Conservation (phyloP, 352 stramenopile species). For the Phytophthora capsici region DNA sequence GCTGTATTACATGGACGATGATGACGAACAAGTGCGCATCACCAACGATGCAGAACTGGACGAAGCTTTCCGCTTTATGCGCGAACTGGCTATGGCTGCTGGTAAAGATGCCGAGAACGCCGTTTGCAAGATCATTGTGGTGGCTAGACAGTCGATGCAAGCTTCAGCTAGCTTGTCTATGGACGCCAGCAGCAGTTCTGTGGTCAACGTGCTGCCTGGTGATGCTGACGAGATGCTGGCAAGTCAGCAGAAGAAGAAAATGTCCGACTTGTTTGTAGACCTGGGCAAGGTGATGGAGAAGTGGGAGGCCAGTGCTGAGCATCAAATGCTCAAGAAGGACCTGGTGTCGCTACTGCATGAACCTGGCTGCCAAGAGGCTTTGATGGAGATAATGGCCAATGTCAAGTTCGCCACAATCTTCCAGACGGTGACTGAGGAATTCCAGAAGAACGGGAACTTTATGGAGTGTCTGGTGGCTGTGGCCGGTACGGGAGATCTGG, state of each 20-base stretch:
- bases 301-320: slow-evolving; percentile 62
- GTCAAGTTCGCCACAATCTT: slow-evolving; percentile 71
- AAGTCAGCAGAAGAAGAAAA: slow-evolving; percentile 67
- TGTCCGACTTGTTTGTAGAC: slow-evolving; percentile 77
- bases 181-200: slow-evolving; percentile 33
- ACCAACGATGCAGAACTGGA: slow-evolving; percentile 83
- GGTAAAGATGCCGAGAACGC: slow-evolving; percentile 48
- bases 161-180: slow-evolving; percentile 15
- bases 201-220: slow-evolving; percentile 27
- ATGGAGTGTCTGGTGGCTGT: slow-evolving; percentile 60
- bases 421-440: slow-evolving; percentile 66
- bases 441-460: slow-evolving; percentile 63
- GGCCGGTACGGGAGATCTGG: slow-evolving; percentile 56
- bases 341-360: slow-evolving; percentile 78
- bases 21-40: slow-evolving; percentile 83
- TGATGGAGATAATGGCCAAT: slow-evolving; percentile 79
- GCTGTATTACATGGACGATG: slow-evolving; percentile 87
- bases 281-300: slow-evolving; percentile 80
- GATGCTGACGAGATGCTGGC: slow-evolving; percentile 57
- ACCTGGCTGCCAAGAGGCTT: slow-evolving; percentile 70
- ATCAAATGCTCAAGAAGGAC: slow-evolving; percentile 73
- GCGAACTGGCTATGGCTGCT: slow-evolving; percentile 56
- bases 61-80: slow-evolving; percentile 82
- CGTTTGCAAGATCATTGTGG: slow-evolving; percentile 78
- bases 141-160: slow-evolving; percentile 35